Evolutionary conservation across 2,329 filamentous ascomycete species (phyloP).

Genomic region (Neoarthrinium moseri): DNA sequence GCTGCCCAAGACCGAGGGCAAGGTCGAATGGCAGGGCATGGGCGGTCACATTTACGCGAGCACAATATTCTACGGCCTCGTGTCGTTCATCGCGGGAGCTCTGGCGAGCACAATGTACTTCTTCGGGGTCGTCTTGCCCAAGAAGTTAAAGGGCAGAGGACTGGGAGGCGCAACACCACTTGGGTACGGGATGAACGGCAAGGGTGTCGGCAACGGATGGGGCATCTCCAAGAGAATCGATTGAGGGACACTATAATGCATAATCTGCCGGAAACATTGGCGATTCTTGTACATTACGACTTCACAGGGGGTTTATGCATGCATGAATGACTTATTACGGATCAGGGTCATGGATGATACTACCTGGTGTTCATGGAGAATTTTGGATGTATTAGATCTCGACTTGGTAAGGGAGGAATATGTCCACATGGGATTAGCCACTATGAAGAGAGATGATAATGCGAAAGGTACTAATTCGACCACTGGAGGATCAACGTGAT

Average conservation of each 20-base stretch:
- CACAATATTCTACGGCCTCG: constrained; percentile 61
- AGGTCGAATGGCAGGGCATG: constrained; percentile 64
- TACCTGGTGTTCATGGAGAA: background rate
- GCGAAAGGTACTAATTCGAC: background rate
- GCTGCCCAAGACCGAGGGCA: constrained; percentile 66
- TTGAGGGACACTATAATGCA: no score
- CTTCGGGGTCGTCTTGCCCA: constrained; percentile 58
- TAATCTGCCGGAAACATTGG: no score
- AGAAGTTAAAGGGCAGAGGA: constrained; percentile 45
- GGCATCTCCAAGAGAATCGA: constrained; percentile 56
- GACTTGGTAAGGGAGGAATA: no score
- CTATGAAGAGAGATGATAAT: background rate
- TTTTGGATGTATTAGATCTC: no score
- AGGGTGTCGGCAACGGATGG: constrained; percentile 55
- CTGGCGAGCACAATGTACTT: constrained; percentile 58
- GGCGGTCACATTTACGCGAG: constrained; percentile 63
- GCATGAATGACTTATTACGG: background rate
- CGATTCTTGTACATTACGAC: no score
- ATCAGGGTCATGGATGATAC: background rate
- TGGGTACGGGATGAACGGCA: constrained; percentile 51
- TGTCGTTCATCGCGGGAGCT: constrained; percentile 57
- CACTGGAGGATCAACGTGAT: no score
- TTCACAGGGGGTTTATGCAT: no score
- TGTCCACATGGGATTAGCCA: background rate
- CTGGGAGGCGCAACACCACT: constrained; percentile 58